phyloP scores from a whole-genome alignment of 163 green algal species.

The Chloromonas sp. region DNA sequence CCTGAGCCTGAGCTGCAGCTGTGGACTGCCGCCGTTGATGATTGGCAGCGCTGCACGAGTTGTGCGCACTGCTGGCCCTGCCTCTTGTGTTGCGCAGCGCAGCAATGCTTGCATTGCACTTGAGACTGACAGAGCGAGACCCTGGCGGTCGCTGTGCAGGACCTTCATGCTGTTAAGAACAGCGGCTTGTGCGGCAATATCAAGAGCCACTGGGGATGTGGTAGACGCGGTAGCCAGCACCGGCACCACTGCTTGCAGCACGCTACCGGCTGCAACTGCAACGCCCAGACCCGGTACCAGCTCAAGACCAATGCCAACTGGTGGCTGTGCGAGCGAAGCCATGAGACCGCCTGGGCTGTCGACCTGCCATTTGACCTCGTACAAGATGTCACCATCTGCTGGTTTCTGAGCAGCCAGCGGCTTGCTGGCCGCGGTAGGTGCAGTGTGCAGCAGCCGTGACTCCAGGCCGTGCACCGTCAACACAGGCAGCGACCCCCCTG shows the following conservation, averaged over 20 bases:
- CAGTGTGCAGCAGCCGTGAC: conserved; percentile 12
- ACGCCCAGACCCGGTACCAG: not conserved
- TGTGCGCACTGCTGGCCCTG: not conserved
- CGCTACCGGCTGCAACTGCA: not conserved
- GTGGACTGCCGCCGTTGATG: not conserved
- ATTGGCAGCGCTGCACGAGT: not conserved
- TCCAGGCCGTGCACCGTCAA: conserved; percentile 30
- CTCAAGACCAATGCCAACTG: not conserved
- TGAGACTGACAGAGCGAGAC: not conserved
- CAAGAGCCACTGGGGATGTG: not conserved
- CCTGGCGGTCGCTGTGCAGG: not conserved
- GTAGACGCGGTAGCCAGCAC: not conserved
- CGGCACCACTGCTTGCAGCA: not conserved
- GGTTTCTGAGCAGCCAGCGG: not conserved
- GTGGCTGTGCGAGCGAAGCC: not conserved
- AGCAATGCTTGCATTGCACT: conserved; percentile 19
- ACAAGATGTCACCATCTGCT: conserved; percentile 31
- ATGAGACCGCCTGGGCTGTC: conserved; percentile 3
- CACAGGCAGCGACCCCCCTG: not conserved
- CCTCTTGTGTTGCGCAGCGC: conserved; percentile 20
- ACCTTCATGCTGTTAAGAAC: too few relatives aligned
- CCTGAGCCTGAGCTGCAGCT: not conserved
- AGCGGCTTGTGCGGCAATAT: not conserved
- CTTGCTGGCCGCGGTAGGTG: not conserved
- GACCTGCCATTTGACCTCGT: conserved; percentile 39